Base-by-base conservation (phyloP, 2,329 filamentous ascomycete species). In the Akanthomyces muscarius region DNA sequence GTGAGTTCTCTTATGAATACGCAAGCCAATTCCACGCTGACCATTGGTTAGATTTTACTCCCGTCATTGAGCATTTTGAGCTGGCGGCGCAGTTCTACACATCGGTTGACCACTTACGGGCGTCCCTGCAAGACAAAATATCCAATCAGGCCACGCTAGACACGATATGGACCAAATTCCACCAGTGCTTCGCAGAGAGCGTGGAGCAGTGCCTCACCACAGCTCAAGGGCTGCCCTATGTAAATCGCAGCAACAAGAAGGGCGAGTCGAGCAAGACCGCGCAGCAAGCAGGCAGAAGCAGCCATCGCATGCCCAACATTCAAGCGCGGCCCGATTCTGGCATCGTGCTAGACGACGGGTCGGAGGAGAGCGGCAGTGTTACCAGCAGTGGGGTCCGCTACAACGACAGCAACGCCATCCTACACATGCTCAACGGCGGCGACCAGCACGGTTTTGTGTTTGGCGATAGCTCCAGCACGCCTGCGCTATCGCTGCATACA, bases 51-150 rank as follows among this genome's bases (percentile, higher is more conserved):
- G 76, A 76, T 30, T 78, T 73, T 54, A 76, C 72, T 0, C 76
- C 76, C 0, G 76, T 78, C 0, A 77, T 78, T 18, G 76, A 78
- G 63, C 76, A 78, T 52, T 78, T 78, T 28, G 76, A 78, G 62
- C 65, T 78, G 7, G 73, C 73, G 1, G 63, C 67, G 0, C 68
- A 71, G 7, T 78, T 76, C 56, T 68, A 76, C 13, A 61, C 67
- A 14, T 71, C 74, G 1, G 75, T 78, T 48, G 67, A 73, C 4
- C 65, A 67, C 10, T 69, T 78, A 0, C 73, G 75, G 30, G 44
- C 67, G 2, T 74, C 71, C 0, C 71, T 78, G 0, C 70, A 71
- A 42, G 73, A 77, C 65, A 75, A 75, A 45, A 76, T 77, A 14
- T 72, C 74, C 45, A 76, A 77, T 50, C 73, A 70, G 0, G 71